These are phyloP conservation scores for Penicillium atrosanguineum DNA, from an alignment of 495 filamentous ascomycete genomes.

Conservation along the genomic window DNA sequence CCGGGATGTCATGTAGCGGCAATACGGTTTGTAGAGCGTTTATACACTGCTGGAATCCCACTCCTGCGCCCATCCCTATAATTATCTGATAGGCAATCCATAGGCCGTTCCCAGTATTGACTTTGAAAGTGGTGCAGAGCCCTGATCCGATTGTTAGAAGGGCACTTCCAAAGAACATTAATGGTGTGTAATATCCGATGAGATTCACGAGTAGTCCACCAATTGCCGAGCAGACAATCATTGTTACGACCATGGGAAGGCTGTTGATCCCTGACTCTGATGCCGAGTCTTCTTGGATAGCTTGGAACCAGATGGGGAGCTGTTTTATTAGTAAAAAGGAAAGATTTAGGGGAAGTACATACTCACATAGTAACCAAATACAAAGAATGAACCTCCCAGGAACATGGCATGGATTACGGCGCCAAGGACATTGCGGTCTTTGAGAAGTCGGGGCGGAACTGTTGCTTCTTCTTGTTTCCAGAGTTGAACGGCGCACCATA, in stretches of 20 bases:
- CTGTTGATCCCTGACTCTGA: slow-evolving; percentile 72
- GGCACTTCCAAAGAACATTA: slow-evolving; percentile 59
- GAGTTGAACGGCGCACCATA: slow-evolving; percentile 65
- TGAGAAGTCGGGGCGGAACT: slow-evolving; percentile 69
- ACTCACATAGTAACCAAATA: slow-evolving; percentile 56
- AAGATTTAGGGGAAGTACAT: neutral
- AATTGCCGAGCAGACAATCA: slow-evolving; percentile 60
- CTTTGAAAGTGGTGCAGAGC: slow-evolving; percentile 62
- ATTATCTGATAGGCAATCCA: slow-evolving; percentile 83
- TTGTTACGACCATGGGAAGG: slow-evolving; percentile 67
- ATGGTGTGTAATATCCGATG: slow-evolving; percentile 74
- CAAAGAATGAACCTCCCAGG: slow-evolving; percentile 62
- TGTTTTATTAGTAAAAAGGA: slow-evolving; percentile 29
- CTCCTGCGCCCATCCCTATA: slow-evolving; percentile 65
- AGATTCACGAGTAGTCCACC: slow-evolving; percentile 58
- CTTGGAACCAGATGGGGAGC: slow-evolving; percentile 88
- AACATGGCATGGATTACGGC: slow-evolving; percentile 53
- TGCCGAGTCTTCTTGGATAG: slow-evolving; percentile 68
- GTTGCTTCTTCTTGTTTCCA: slow-evolving; percentile 72
- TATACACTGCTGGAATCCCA: slow-evolving; percentile 65
- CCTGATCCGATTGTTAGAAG: slow-evolving; percentile 66
- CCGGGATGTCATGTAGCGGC: slow-evolving; percentile 58
- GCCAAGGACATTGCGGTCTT: slow-evolving; percentile 62
- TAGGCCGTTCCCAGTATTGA: slow-evolving; percentile 41
- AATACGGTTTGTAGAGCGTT: slow-evolving; percentile 71